Percentiles rank a stretch among this genome's conserved stretches.
Conservation (phyloP, 805 yeast genomes). For the Kurtzmaniella cleridarum region DNA sequence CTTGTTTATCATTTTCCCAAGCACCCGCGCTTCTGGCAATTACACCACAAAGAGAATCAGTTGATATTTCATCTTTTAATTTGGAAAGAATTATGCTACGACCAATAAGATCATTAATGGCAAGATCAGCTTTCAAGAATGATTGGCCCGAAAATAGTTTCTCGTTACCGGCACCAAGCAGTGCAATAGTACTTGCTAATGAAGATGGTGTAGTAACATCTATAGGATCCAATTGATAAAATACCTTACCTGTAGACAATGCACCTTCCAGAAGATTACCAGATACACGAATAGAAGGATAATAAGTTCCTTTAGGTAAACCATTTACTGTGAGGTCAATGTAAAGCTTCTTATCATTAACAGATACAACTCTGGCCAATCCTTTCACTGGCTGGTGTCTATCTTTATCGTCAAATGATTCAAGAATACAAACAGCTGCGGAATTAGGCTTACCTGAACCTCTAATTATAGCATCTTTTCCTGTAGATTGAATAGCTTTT, state of each 20-base stretch:
- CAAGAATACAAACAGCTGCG: constrained; percentile 89
- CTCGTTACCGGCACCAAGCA: constrained; percentile 28
- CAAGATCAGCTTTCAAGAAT: constrained; percentile 38
- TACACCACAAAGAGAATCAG: constrained; percentile 67
- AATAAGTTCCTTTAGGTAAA: constrained; percentile 57
- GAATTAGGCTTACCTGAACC: constrained; percentile 85
- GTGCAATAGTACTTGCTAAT: constrained; percentile 21
- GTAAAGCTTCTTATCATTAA: constrained; percentile 46
- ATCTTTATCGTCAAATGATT: constrained; percentile 53
- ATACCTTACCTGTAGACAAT: constrained; percentile 51
- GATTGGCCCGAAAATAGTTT: constrained; percentile 29
- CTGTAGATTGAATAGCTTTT: constrained; percentile 61
- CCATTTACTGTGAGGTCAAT: constrained; percentile 81
- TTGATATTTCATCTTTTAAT: constrained; percentile 30
- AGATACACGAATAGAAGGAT: constrained; percentile 58
- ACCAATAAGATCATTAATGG: constrained; percentile 63
- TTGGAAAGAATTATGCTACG: constrained; percentile 52
- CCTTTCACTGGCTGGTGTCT: constrained; percentile 67
- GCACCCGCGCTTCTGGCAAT: constrained; percentile 95
- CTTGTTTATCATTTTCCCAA: constrained; percentile 93
- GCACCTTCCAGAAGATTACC: constrained; percentile 81
- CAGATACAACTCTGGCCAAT: constrained; percentile 75
- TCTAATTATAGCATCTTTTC: constrained; percentile 85
- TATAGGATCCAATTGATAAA: constrained; percentile 42
- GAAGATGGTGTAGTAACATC: constrained; percentile 22